Evolutionary conservation across 169 alveolate genomes (phyloP), one percentile per base, ranked within the genome.

Genomic region (Babesia gibsoni): DNA sequence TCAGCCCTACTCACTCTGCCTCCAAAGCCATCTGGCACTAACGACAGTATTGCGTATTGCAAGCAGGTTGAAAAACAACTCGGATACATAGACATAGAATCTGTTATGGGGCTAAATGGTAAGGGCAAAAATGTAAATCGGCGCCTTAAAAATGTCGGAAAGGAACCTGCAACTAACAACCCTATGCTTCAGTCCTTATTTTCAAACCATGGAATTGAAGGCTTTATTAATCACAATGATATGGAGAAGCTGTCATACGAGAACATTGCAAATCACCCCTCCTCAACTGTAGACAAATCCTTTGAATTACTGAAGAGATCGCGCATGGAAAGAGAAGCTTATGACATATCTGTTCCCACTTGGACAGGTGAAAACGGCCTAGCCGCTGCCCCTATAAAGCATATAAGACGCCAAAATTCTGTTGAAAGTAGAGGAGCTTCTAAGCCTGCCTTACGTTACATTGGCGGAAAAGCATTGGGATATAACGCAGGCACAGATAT

Each of bases 271-370:
- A 14, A 33, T 4, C 23, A 3, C 20, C 35, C 77, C 10, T 49
- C 66, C n/a, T 8, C 16, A 3, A 66, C 52, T 22, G 77, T 53
- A 20, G 77, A 66, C 25, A 50, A 50, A 25, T 64, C 77, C 0
- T 25, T 66, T 5, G 23, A 41, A 32, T 36, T 66, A 12, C 23
- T 66, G 27, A 48, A 50, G 18, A 66, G 29, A 25, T 66, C 77
- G 12, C 37, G 48, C 14, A 66, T 50, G 27, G 77, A 66, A 66
- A 33, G 77, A 23, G 37, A 27, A 27, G 77, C 77, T 4, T 66
- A 66, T 66, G 77, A 66, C 20, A 66, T 66, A 36, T 66, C 77
- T 10, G 67, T 66, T 0, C 77, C 77, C 20, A 66, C 77, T 22
- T 66, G 77, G 77, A 66, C 77, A 7, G 77, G 77, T 23, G 54